These are phyloP conservation scores for Penicillium aurantiogriseum DNA, from an alignment of 2,329 filamentous ascomycete genomes.

Conservation along the genomic window DNA sequence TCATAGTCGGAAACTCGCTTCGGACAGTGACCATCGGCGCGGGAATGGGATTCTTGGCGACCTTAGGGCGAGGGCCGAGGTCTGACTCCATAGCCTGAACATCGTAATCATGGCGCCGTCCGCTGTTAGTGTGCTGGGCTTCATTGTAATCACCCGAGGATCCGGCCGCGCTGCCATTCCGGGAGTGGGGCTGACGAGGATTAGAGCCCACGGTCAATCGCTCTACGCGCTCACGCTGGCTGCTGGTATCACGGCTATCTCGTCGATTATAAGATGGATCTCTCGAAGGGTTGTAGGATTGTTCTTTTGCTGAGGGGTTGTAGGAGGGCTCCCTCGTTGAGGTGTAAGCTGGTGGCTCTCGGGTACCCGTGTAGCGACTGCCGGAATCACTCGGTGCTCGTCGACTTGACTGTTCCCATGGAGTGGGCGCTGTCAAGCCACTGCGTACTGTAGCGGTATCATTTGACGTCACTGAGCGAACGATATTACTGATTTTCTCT, in stretches of 20 bases:
- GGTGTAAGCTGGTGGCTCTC: conserved; percentile 9
- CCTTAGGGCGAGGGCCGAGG: conserved; percentile 64
- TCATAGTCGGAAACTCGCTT: conserved; percentile 95
- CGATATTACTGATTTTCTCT: conserved; percentile 95
- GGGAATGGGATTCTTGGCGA: conserved; percentile 82
- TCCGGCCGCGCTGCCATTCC: conserved; percentile 73
- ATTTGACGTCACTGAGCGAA: conserved; percentile 72
- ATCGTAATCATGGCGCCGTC: conserved; percentile 87
- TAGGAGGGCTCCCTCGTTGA: conserved; percentile 7
- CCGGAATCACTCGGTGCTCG: conserved; percentile 36
- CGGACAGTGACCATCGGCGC: conserved; percentile 88
- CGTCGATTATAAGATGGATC: conserved; percentile 28
- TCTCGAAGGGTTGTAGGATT: conserved; percentile 6
- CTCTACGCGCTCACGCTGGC: conserved; percentile 47
- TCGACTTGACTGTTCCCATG: conserved; percentile 53
- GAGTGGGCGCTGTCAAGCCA: conserved; percentile 57
- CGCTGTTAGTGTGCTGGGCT: conserved; percentile 63
- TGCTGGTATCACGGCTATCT: conserved; percentile 43
- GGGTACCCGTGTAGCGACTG: conserved; percentile 22
- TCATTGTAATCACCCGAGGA: conserved; percentile 81
- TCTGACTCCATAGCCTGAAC: conserved; percentile 93
- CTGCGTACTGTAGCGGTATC: conserved; percentile 57
- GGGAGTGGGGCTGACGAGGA: conserved; percentile 55
- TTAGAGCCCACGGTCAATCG: conserved; percentile 42
- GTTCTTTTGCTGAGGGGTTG: conserved; percentile 30